Evolutionary conservation across 345 rosid genomes (phyloP).

Genomic region (Dimocarpus longan): DNA sequence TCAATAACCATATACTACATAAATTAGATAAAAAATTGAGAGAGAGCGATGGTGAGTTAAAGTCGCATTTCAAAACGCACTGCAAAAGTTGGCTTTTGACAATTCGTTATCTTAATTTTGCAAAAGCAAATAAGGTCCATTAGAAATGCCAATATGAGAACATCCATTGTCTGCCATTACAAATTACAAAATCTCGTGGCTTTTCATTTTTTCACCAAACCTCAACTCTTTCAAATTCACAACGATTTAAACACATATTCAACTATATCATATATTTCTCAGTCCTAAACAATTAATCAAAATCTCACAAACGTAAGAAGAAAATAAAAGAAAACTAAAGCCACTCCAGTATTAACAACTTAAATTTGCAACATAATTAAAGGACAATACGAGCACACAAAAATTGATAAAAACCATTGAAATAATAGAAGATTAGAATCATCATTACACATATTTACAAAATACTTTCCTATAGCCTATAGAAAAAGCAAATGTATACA

Average conservation of each 20-base stretch:
- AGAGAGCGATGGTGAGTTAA: background rate
- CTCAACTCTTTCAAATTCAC: background rate
- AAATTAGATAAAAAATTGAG: too few species aligned
- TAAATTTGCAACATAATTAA: background rate
- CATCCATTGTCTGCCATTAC: slow-evolving; percentile 5
- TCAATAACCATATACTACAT: too few species aligned
- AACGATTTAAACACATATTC: background rate
- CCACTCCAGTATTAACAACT: background rate
- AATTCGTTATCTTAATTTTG: background rate
- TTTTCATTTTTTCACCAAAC: background rate
- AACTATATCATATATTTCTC: background rate
- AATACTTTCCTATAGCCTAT: slow-evolving; percentile 18
- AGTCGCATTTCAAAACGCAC: background rate
- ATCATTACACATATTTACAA: slow-evolving; percentile 26
- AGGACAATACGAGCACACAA: background rate
- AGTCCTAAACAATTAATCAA: background rate
- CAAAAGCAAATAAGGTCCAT: background rate
- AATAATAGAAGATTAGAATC: background rate
- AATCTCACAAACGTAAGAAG: background rate
- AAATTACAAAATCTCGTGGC: background rate
- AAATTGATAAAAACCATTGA: background rate
- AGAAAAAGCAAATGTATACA: slow-evolving; percentile 15
- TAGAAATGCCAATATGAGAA: background rate
- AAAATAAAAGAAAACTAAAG: background rate
- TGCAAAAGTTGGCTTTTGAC: background rate